These are phyloP conservation scores for Rutstroemia sp. DNA, from an alignment of 2,329 filamentous ascomycete genomes.

Conservation along the genomic window DNA sequence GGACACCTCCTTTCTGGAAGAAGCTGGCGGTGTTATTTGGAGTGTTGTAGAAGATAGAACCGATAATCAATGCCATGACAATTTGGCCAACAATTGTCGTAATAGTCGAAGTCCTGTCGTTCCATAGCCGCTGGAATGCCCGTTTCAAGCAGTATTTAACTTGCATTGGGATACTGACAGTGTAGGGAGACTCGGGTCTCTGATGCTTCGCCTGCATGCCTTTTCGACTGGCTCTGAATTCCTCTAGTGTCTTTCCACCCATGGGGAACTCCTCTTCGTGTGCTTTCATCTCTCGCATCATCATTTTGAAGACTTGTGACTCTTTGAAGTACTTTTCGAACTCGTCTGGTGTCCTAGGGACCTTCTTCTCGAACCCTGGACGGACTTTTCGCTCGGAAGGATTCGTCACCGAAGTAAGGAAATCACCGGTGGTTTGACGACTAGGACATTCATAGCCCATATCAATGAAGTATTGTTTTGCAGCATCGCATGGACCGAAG, in stretches of 20 bases:
- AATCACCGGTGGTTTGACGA: conserved; percentile 50
- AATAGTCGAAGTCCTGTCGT: conserved; percentile 32
- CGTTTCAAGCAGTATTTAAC: conserved; percentile 70
- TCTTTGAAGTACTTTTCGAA: conserved; percentile 47
- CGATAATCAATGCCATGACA: conserved; percentile 54
- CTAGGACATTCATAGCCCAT: conserved; percentile 63
- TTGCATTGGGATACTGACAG: conserved; percentile 49
- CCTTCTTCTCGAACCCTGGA: conserved; percentile 45
- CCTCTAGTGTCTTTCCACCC: conserved; percentile 37
- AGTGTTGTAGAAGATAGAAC: conserved; percentile 55
- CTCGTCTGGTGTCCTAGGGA: conserved; percentile 60
- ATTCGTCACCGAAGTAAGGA: conserved; percentile 67
- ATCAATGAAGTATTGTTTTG: conserved; percentile 60
- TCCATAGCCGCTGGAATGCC: conserved; percentile 64
- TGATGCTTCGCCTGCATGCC: conserved; percentile 39
- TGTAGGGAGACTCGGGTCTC: conserved; percentile 37
- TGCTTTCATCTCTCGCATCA: conserved; percentile 29
- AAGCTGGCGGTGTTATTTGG: conserved; percentile 45
- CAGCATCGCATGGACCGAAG: conserved; percentile 55
- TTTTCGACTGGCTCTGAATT: conserved; percentile 44
- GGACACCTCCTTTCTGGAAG: conserved; percentile 50
- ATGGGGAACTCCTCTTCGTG: conserved; percentile 27
- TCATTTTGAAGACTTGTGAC: conserved; percentile 35
- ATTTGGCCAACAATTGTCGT: conserved; percentile 15
- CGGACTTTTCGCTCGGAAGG: conserved; percentile 47